Percentiles rank a stretch among this genome's conserved stretches.
phyloP scores from a whole-genome alignment of 1,139 yeast species.

The Pichia sp. region DNA sequence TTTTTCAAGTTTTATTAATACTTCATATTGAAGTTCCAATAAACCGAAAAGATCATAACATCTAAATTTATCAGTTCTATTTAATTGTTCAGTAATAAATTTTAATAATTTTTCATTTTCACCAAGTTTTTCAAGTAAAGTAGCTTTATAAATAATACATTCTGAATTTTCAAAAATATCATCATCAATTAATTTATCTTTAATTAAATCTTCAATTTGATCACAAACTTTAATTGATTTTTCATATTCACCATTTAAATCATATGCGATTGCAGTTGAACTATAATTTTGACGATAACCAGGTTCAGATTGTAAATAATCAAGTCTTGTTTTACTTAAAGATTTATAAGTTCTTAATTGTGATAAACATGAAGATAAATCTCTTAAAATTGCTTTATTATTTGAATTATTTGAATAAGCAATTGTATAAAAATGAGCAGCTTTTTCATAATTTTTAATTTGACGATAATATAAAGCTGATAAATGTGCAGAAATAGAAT shows the following conservation, averaged over 20 bases:
- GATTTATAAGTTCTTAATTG: slow-evolving; percentile 71
- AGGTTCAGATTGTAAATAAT: slow-evolving; percentile 66
- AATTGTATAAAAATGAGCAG: slow-evolving; percentile 73
- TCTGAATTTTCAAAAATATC: slow-evolving; percentile 79
- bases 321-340: slow-evolving; percentile 57
- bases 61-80: slow-evolving; percentile 11
- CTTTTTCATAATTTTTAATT: slow-evolving; percentile 63
- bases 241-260: slow-evolving; percentile 58
- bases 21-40: slow-evolving; percentile 62
- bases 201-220: slow-evolving; percentile 68
- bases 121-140: slow-evolving; percentile 57
- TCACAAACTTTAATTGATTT: slow-evolving; percentile 67
- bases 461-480: slow-evolving; percentile 78
- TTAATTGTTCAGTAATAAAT: slow-evolving; percentile 39
- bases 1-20: slow-evolving; percentile 35
- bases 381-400: slow-evolving; percentile 75
- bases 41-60: slow-evolving; percentile 22
- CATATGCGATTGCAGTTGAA: slow-evolving; percentile 79
- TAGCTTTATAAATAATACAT: slow-evolving; percentile 66
- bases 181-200: slow-evolving; percentile 57
- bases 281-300: slow-evolving; percentile 94
- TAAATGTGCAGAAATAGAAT: slow-evolving; percentile 76
- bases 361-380: slow-evolving; percentile 70
- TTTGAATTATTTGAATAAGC: slow-evolving; percentile 75
- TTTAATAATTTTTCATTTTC: slow-evolving; percentile 59